A percentile compares a stretch with the other conserved stretches of the same genome.
Evolutionary conservation across 306 rosid species (phyloP).

Genomic region (Carpinus fangiana): DNA sequence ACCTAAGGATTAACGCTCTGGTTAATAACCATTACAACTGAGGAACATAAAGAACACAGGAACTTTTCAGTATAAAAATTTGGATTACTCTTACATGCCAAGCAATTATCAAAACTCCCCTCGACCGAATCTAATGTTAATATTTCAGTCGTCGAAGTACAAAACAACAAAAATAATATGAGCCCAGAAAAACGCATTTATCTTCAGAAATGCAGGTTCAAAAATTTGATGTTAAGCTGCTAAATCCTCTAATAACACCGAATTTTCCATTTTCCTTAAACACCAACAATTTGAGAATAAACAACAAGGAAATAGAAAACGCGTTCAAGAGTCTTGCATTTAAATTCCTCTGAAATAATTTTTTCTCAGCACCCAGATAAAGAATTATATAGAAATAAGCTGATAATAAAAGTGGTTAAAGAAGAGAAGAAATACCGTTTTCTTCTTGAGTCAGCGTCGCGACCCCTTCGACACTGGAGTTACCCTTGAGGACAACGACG

Average conservation of each 20-base stretch:
- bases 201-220: neutral
- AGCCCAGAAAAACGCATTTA: neutral
- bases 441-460: constrained; percentile 61
- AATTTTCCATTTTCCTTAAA: neutral
- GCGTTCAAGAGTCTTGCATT: neutral
- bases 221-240: neutral
- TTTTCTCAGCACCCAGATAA: neutral
- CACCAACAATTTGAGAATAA: neutral
- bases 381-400: neutral
- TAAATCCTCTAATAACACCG: neutral
- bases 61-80: neutral
- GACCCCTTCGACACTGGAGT: constrained; percentile 58
- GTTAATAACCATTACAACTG: neutral
- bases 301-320: neutral
- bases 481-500: constrained; percentile 74
- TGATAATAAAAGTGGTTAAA: neutral
- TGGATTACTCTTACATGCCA: neutral
- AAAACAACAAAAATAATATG: neutral
- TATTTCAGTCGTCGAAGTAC: neutral
- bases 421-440: constrained; percentile 37
- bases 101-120: neutral
- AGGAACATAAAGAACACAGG: neutral
- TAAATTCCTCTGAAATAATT: neutral
- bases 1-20: neutral
- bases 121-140: neutral